phyloP scores from a whole-genome alignment of 352 stramenopile genomes.

The Phytophthora citrophthora region DNA sequence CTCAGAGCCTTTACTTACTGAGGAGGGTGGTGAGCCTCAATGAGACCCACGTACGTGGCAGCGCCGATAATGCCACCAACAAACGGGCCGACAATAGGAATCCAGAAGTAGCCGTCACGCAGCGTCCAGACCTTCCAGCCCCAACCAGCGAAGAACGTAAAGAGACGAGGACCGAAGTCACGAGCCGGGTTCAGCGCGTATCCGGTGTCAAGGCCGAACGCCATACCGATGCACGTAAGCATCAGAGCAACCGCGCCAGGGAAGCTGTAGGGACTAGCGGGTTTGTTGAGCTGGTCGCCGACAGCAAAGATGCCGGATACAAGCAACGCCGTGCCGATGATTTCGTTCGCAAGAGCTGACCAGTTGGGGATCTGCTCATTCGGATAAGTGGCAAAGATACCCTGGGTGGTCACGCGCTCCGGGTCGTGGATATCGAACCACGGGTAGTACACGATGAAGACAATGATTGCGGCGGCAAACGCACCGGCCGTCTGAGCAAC shows the following conservation, averaged over 20 bases:
- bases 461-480: constrained; percentile 47
- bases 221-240: constrained; percentile 44
- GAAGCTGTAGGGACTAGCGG: constrained; percentile 45
- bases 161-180: constrained; percentile 55
- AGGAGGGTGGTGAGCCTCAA: constrained; percentile 63
- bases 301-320: constrained; percentile 52
- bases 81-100: constrained; percentile 74
- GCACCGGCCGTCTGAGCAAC: constrained; percentile 51
- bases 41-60: constrained; percentile 70
- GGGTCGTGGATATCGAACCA: constrained; percentile 60
- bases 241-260: constrained; percentile 42
- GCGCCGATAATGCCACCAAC: constrained; percentile 66
- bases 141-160: constrained; percentile 55
- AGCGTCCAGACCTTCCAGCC: constrained; percentile 50
- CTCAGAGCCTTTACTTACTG: constrained; percentile 30
- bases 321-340: constrained; percentile 49
- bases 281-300: constrained; percentile 53
- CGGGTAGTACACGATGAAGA: constrained; percentile 72
- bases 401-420: constrained; percentile 36
- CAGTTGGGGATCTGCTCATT: constrained; percentile 46
- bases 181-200: constrained; percentile 53
- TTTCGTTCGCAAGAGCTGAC: constrained; percentile 49
- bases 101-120: constrained; percentile 81
- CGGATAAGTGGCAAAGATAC: constrained; percentile 62
- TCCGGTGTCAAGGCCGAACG: constrained; percentile 45